phyloP scores from a whole-genome alignment of 2,329 filamentous ascomycete genomes.

The Trichoderma koningii region DNA sequence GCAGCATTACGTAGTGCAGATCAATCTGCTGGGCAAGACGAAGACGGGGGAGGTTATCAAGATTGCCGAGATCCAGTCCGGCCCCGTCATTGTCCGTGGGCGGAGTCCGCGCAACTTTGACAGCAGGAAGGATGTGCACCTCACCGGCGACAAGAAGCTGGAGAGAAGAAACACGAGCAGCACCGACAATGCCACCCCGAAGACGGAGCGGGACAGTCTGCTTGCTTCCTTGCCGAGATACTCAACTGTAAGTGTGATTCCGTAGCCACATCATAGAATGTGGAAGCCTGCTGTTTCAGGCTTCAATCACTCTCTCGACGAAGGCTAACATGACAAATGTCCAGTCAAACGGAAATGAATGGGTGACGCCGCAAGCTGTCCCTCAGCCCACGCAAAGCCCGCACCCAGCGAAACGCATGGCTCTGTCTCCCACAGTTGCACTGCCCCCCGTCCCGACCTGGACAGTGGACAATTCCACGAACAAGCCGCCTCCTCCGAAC shows the following conservation, averaged over 20 bases:
- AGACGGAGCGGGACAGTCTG: constrained; percentile 40
- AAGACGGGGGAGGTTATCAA: constrained; percentile 65
- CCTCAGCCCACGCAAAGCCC: constrained; percentile 43
- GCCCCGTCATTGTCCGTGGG: constrained; percentile 92
- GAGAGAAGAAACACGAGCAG: constrained; percentile 49
- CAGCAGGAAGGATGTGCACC: constrained; percentile 79
- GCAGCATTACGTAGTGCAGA: constrained; percentile 88
- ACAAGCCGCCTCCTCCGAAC: constrained; percentile 29
- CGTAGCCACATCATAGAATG: constrained; percentile 37
- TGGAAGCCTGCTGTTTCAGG: background rate
- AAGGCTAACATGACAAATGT: constrained; percentile 28
- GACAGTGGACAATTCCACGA: constrained; percentile 40
- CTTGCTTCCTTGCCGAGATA: constrained; percentile 37
- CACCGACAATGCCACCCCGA: constrained; percentile 40
- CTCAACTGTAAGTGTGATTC: constrained; percentile 40
- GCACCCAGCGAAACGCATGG: constrained; percentile 56
- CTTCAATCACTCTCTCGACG: background rate
- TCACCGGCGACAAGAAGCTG: constrained; percentile 58
- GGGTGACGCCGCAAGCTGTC: constrained; percentile 47
- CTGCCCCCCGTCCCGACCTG: constrained; percentile 59
- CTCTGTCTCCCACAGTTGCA: constrained; percentile 53
- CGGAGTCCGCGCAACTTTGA: constrained; percentile 94
- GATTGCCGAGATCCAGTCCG: constrained; percentile 84
- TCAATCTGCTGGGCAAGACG: constrained; percentile 80
- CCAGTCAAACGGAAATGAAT: constrained; percentile 46